Evolutionary conservation across 495 filamentous ascomycete species (phyloP).

Genomic region (Penicillium lagena): DNA sequence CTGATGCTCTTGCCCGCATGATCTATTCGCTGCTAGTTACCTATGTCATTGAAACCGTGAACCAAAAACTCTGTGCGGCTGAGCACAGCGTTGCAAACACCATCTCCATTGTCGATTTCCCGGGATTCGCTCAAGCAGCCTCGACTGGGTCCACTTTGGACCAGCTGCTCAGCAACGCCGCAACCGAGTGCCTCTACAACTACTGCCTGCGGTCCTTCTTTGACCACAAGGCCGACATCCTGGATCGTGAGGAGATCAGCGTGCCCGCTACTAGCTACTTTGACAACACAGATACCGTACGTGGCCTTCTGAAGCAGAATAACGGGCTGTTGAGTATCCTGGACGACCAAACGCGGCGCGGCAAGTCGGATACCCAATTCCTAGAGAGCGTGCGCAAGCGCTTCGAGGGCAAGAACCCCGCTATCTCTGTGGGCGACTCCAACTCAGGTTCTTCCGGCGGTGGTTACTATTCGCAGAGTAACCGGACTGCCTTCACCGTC

Average conservation of each 20-base stretch:
- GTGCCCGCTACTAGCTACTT: conserved; percentile 93
- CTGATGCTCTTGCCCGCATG: conserved; percentile 87
- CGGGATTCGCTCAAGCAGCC: conserved; percentile 79
- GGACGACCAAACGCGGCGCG: conserved; percentile 88
- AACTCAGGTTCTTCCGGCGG: conserved; percentile 67
- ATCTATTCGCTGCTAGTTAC: conserved; percentile 94
- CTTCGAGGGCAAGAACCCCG: conserved; percentile 89
- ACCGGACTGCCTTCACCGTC: conserved; percentile 74
- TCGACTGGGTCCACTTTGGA: conserved; percentile 82
- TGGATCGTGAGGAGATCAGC: conserved; percentile 86
- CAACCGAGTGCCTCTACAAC: conserved; percentile 85
- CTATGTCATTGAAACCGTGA: conserved; percentile 86
- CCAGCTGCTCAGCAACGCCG: conserved; percentile 91
- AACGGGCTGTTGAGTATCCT: conserved; percentile 92
- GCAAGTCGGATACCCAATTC: conserved; percentile 81
- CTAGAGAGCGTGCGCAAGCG: conserved; percentile 84
- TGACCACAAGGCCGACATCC: conserved; percentile 79
- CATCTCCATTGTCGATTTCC: conserved; percentile 91
- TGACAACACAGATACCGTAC: conserved; percentile 91
- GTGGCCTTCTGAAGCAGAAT: conserved; percentile 79
- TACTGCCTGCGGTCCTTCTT: conserved; percentile 94
- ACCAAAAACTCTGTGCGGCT: conserved; percentile 79
- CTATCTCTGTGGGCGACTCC: conserved; percentile 67
- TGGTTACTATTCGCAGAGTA: conserved; percentile 75
- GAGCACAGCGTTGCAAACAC: conserved; percentile 90